Conservation (phyloP, 768 basidiomycete species). For the Lactifluus subvellereus region DNA sequence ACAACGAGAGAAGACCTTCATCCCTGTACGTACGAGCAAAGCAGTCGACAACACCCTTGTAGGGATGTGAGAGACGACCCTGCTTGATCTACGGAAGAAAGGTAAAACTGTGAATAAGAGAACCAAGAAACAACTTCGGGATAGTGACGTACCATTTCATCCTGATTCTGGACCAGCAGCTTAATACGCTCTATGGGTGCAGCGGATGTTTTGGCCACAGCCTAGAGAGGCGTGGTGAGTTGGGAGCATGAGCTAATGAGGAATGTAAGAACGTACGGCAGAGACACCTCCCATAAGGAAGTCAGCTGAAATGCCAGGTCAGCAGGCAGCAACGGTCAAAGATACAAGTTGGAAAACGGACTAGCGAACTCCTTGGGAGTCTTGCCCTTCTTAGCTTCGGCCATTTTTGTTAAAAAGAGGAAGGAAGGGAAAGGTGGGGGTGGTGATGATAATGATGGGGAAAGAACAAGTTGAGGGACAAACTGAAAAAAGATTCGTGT, state of each 20-base stretch:
- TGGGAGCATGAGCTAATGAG: background rate
- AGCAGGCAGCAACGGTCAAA: conserved; percentile 26
- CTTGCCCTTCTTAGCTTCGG: conserved; percentile 81
- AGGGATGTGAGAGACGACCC: conserved; percentile 91
- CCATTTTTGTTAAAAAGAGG: conserved; percentile 58
- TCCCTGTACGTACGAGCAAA: conserved; percentile 89
- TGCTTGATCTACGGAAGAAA: conserved; percentile 79
- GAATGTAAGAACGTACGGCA: conserved; percentile 50
- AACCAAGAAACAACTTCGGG: conserved; percentile 2
- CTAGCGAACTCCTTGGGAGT: conserved; percentile 86
- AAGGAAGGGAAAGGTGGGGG: conserved; percentile 44
- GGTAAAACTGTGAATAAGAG: background rate
- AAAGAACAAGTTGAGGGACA: conserved; percentile 34
- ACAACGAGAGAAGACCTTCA: conserved; percentile 92
- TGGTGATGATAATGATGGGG: conserved; percentile 40
- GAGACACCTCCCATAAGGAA: conserved; percentile 97
- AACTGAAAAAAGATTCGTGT: conserved; percentile 41
- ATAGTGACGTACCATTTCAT: conserved; percentile 83
- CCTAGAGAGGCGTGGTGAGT: conserved; percentile 42
- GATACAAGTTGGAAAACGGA: conserved; percentile 34
- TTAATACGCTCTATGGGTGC: conserved; percentile 99
- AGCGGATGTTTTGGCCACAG: conserved; percentile 97
- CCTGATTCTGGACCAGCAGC: conserved; percentile 97
- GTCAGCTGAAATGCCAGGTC: conserved; percentile 54
- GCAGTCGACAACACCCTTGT: conserved; percentile 95